Evolutionary conservation across 192 early-diverging fungal species (phyloP).

Genomic region (Mortierella antarctica): DNA sequence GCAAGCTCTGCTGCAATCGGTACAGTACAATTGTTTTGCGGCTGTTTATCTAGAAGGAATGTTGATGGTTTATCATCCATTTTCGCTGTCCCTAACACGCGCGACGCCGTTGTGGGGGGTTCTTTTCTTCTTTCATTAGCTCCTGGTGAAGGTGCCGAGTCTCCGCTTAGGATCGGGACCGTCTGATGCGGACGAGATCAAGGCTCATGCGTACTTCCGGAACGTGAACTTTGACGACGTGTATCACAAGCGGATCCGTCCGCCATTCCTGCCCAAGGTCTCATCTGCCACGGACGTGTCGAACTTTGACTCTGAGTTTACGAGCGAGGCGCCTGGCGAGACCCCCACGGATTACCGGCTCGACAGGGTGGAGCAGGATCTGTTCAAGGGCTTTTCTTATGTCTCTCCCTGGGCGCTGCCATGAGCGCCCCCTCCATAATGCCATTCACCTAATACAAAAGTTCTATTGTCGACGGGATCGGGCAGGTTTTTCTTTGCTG

Average conservation of each 20-base stretch:
- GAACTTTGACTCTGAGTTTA: slow-evolving; percentile 69
- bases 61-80: not conserved
- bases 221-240: slow-evolving; percentile 84
- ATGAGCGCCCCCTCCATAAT: not conserved
- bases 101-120: not conserved
- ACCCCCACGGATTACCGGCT: slow-evolving; percentile 49
- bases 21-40: slow-evolving; percentile 16
- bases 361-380: slow-evolving; percentile 42
- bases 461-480: not conserved
- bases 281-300: slow-evolving; percentile 63
- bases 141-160: slow-evolving; percentile 67
- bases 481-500: not conserved
- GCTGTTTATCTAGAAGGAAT: not conserved
- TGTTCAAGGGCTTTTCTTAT: slow-evolving; percentile 51
- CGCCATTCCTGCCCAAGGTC: slow-evolving; percentile 77
- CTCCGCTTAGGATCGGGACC: slow-evolving; percentile 70
- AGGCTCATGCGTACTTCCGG: slow-evolving; percentile 81
- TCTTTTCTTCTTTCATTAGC: slow-evolving; percentile 15
- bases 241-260: slow-evolving; percentile 68
- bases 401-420: slow-evolving; percentile 37
- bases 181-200: slow-evolving; percentile 76
- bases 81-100: not conserved
- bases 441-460: not conserved
- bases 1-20: slow-evolving; percentile 60
- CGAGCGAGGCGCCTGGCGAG: slow-evolving; percentile 59